Conservation (phyloP, 108 stramenopile species). For the Conticribra guillardii region DNA sequence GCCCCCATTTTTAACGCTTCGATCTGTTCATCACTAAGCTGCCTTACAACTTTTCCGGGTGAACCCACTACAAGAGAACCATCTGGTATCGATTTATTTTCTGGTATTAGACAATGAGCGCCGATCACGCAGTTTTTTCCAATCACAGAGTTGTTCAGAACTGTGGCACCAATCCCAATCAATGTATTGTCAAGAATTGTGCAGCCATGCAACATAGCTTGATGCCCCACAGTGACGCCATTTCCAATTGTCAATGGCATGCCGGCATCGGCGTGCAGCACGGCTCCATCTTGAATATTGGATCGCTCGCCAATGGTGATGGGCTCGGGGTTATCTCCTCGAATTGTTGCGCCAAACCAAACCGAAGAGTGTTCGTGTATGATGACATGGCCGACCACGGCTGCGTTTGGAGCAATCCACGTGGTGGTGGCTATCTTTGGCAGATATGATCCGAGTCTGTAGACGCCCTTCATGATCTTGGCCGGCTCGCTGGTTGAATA, state of each 20-base stretch:
- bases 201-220: conserved; percentile 57
- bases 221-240: conserved; percentile 55
- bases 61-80: conserved; percentile 45
- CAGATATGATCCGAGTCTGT: conserved; percentile 40
- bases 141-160: conserved; percentile 50
- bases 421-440: conserved; percentile 40
- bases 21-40: conserved; percentile 53
- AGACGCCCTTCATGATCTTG: conserved; percentile 52
- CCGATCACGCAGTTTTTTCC: conserved; percentile 54
- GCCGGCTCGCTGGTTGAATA: too few relatives aligned
- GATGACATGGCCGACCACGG: conserved; percentile 54
- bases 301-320: conserved; percentile 51
- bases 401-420: conserved; percentile 66
- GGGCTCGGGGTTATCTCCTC: conserved; percentile 53
- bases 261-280: conserved; percentile 48
- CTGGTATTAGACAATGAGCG: conserved; percentile 49
- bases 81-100: conserved; percentile 53
- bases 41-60: conserved; percentile 40
- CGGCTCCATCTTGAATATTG: conserved; percentile 59
- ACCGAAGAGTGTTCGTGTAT: conserved; percentile 47
- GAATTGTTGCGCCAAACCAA: conserved; percentile 58
- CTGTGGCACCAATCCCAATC: conserved; percentile 56
- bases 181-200: conserved; percentile 47
- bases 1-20: conserved; percentile 41
- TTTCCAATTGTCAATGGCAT: conserved; percentile 50